Base-by-base conservation (phyloP, 345 rosid species). In the Brassica cretica region DNA sequence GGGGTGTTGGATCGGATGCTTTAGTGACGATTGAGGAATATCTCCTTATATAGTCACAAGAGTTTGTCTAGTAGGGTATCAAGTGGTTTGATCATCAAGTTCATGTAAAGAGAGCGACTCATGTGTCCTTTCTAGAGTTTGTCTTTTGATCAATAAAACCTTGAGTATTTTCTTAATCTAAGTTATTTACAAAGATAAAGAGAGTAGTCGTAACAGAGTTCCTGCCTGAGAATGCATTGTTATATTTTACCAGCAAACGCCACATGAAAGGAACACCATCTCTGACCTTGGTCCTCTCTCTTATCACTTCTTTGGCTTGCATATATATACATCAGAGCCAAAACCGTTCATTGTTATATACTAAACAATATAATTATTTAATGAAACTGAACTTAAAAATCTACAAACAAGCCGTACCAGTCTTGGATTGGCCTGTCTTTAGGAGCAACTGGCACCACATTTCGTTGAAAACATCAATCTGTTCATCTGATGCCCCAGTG, bases 401-500 rank as follows among this genome's bases (percentile, higher is more conserved):
- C 39, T 66, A 37, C 19, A 62, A 39, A 44, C 39, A 60, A 77
- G 16, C 27, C 82, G 19, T 84, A 94, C 97, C 98, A 68, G 79
- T 84, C 49, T 80, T 64, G 74, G 74, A 84, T 88, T 86, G 82
- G 73, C 92, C 97, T 39, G 85, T 78, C 27, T 85, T 83, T 59
- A 94, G 87, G 69, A 94, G 80, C 84, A 90, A 55, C 39, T 11
- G 70, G 71, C 81, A 90, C 94, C 92, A 94, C 67, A 94, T 85
- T 80, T 90, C 97, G 49, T 87, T 88, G 66, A 92, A 94, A 24
- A 92, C 97, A 72, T 94, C 98, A 24, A 88, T 85, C 68, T 90
- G 97, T 83, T 92, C 97, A 77, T 88, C 93, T 5, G 98, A 94
- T 76, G 97, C 98, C 56, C 94, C 96, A 1, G 90, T 82, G 41